Evolutionary conservation across 2,329 filamentous ascomycete species (phyloP).

Genomic region (Colletotrichum sp.): DNA sequence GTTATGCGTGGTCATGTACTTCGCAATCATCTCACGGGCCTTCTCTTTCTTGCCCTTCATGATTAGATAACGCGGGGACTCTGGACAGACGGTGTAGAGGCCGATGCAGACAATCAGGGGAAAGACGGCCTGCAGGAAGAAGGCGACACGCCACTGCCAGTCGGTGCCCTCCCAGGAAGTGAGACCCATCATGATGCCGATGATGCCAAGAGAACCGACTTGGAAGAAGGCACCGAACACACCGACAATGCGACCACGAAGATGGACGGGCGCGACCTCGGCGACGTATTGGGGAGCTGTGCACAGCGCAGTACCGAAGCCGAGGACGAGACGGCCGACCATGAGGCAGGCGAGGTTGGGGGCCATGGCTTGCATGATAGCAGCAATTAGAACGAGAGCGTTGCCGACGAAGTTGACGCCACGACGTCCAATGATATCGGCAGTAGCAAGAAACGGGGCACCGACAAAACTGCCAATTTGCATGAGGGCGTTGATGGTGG

Average conservation of each 20-base stretch:
- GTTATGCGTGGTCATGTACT: constrained; percentile 43
- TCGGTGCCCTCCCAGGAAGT: constrained; percentile 36
- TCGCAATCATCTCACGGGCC: constrained; percentile 37
- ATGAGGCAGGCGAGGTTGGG: constrained; percentile 44
- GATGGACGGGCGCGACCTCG: constrained; percentile 30
- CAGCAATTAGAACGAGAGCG: constrained; percentile 46
- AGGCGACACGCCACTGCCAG: constrained; percentile 40
- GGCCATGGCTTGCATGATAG: constrained; percentile 44
- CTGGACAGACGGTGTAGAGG: constrained; percentile 39
- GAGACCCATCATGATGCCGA: constrained; percentile 46
- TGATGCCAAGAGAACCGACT: constrained; percentile 46
- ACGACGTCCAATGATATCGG: constrained; percentile 56
- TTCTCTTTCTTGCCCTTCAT: constrained; percentile 39
- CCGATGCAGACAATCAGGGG: constrained; percentile 38
- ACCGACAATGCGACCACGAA: constrained; percentile 48
- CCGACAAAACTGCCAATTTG: constrained; percentile 50
- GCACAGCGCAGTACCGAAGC: constrained; percentile 47
- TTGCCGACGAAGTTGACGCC: constrained; percentile 53
- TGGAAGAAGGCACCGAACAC: constrained; percentile 53
- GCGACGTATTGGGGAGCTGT: constrained; percentile 32
- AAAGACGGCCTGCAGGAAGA: constrained; percentile 49
- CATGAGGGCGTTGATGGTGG: constrained; percentile 52
- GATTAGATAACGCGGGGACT: constrained; percentile 46
- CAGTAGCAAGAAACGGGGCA: constrained; percentile 53
- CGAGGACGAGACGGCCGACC: constrained; percentile 59